These are phyloP conservation scores for Epichloe uncinata DNA, from an alignment of 2,329 filamentous ascomycete species.

Conservation along the genomic window DNA sequence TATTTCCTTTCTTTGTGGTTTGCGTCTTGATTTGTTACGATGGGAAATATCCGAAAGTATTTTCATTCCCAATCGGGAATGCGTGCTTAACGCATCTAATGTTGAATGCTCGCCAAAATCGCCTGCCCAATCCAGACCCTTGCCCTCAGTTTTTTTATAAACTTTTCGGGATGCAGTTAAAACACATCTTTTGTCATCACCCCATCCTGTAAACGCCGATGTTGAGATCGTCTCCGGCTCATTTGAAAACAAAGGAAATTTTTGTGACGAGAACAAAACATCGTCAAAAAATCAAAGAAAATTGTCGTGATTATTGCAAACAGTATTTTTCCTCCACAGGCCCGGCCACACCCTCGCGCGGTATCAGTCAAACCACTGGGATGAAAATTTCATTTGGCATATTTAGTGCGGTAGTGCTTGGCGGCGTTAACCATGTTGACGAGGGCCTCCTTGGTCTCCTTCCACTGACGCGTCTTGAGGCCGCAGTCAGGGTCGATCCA, in stretches of 20 bases:
- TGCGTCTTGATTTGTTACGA: slow-evolving; percentile 10
- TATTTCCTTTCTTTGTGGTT: slow-evolving; percentile 1
- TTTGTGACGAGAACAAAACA: slow-evolving; percentile 3
- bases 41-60: slow-evolving; percentile 11
- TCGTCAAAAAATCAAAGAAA: slow-evolving; percentile 13
- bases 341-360: slow-evolving; percentile 7
- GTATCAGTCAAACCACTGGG: slow-evolving; percentile 9
- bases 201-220: slow-evolving; percentile 37
- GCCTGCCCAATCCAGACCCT: slow-evolving; percentile 10
- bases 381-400: slow-evolving; percentile 44
- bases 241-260: slow-evolving; percentile 17
- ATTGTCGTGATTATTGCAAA: slow-evolving; percentile 17
- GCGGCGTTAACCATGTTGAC: slow-evolving; percentile 96
- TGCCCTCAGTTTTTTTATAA: slow-evolving; percentile 17
- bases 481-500: slow-evolving; percentile 99
- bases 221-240: slow-evolving; percentile 41
- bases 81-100: slow-evolving; percentile 21
- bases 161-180: slow-evolving; percentile 22
- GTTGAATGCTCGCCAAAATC: slow-evolving; percentile 26
- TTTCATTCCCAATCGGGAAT: slow-evolving; percentile 18
- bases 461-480: slow-evolving; percentile 98
- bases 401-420: slow-evolving; percentile 90
- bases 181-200: slow-evolving; percentile 21
- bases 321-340: slow-evolving; percentile 9
- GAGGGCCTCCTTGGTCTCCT: slow-evolving; percentile 94